Evolutionary conservation across 345 rosid species (phyloP).

Genomic region (Euphorbia lathyris): DNA sequence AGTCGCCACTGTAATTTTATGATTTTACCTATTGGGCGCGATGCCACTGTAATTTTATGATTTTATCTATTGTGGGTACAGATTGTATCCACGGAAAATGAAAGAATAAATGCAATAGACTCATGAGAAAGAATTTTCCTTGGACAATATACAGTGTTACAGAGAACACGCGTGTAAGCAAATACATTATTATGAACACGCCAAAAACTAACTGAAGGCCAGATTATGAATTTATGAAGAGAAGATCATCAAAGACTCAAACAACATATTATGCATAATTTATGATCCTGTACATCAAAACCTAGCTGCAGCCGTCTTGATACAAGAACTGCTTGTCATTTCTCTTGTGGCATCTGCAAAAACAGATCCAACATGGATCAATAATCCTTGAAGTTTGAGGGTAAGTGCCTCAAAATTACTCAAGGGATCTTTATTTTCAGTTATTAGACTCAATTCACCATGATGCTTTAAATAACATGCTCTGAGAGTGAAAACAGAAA

Average conservation of each 20-base stretch:
- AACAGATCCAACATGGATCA: not conserved
- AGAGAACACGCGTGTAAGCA: too few relatives aligned
- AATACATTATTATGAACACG: not conserved
- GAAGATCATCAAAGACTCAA: not conserved
- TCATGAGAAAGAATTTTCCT: not conserved
- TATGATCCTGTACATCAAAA: conserved; percentile 1
- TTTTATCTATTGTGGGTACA: too few relatives aligned
- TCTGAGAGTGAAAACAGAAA: not conserved
- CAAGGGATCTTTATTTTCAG: not conserved
- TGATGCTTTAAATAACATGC: not conserved
- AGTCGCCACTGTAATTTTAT: too few relatives aligned
- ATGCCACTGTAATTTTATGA: too few relatives aligned
- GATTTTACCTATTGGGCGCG: too few relatives aligned
- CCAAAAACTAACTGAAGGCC: not conserved
- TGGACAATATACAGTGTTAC: not conserved
- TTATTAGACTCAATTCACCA: not conserved
- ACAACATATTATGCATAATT: not conserved
- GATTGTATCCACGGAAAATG: too few relatives aligned
- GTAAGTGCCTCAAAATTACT: not conserved
- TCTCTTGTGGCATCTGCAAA: not conserved
- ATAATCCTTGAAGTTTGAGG: not conserved
- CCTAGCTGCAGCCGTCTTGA: not conserved
- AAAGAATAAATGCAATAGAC: too few relatives aligned
- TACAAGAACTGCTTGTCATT: not conserved
- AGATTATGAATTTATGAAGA: not conserved